phyloP scores from a whole-genome alignment of 2,329 filamentous ascomycete genomes.

The Colletotrichum tanaceti region DNA sequence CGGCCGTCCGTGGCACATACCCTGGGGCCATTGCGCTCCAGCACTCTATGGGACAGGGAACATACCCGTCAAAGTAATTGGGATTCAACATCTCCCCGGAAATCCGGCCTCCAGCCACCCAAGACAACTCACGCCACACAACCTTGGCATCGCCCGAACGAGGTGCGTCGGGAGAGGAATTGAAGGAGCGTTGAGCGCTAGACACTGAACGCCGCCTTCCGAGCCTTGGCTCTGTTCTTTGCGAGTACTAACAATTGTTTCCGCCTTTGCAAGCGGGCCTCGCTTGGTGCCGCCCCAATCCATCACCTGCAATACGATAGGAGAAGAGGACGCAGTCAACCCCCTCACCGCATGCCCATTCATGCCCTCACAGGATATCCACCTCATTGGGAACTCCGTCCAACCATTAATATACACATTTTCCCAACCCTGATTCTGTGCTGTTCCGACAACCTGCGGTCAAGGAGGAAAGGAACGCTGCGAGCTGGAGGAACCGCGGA shows the following conservation, averaged over 20 bases:
- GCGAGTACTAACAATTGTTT: not conserved
- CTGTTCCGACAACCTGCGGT: constrained; percentile 4
- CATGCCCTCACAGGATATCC: constrained; percentile 11
- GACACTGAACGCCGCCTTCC: not conserved
- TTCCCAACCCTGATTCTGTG: constrained; percentile 13
- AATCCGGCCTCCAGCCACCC: constrained; percentile 9
- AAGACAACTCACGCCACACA: constrained; percentile 18
- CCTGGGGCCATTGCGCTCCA: not conserved
- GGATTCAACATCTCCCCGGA: constrained; percentile 13
- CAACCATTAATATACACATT: not conserved
- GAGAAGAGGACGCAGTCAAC: constrained; percentile 3
- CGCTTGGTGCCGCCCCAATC: not conserved
- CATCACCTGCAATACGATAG: constrained; percentile 23
- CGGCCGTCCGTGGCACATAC: not conserved
- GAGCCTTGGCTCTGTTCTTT: constrained; percentile 1
- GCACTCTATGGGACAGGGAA: not conserved
- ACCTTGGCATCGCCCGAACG: constrained; percentile 25
- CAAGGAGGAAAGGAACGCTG: not conserved
- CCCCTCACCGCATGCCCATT: constrained; percentile 23
- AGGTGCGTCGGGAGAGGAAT: not conserved
- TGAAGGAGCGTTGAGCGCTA: not conserved
- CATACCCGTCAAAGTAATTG: not conserved
- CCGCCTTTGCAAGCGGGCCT: constrained; percentile 15
- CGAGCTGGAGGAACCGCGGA: not conserved
- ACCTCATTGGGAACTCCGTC: constrained; percentile 2